A percentile compares a stretch with the other conserved stretches of the same genome.
phyloP scores from a whole-genome alignment of 2,329 filamentous ascomycete species.

The Ophiostoma tasmaniense region DNA sequence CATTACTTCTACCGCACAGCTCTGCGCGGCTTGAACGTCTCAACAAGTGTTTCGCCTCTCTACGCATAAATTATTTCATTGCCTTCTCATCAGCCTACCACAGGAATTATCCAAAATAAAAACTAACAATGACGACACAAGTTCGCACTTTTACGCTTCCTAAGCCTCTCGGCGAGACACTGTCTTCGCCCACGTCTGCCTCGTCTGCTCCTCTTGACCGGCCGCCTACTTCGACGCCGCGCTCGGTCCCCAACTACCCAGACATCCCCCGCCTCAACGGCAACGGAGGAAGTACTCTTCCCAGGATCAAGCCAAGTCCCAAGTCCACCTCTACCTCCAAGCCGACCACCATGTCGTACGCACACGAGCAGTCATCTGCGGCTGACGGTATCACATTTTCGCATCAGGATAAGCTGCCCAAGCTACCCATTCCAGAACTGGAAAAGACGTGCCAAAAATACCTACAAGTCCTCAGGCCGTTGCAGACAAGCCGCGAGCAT shows the following conservation, averaged over 20 bases:
- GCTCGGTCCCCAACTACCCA: constrained; percentile 31
- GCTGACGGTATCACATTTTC: constrained; percentile 79
- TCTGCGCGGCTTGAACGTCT: constrained; percentile 74
- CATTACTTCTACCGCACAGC: constrained; percentile 91
- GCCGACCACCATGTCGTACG: constrained; percentile 25
- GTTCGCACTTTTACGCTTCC: constrained; percentile 61
- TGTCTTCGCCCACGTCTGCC: constrained; percentile 40
- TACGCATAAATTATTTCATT: constrained; percentile 46
- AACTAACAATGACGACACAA: constrained; percentile 47
- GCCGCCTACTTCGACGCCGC: constrained; percentile 30
- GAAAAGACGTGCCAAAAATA: constrained; percentile 72
- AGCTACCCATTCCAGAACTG: constrained; percentile 85
- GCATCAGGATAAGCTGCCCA: constrained; percentile 78
- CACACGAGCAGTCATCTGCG: constrained; percentile 43
- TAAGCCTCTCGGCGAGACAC: constrained; percentile 62
- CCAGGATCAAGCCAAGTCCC: constrained; percentile 20
- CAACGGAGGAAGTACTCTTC: constrained; percentile 14
- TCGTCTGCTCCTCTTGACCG: constrained; percentile 3
- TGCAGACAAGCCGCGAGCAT: constrained; percentile 75
- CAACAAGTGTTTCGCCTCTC: constrained; percentile 67
- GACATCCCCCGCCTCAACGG: constrained; percentile 29
- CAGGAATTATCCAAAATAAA: constrained; percentile 16
- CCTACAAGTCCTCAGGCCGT: constrained; percentile 65
- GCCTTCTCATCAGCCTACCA: constrained; percentile 34
- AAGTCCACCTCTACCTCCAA: constrained; percentile 11